A percentile compares a stretch with the other conserved stretches of the same genome.
These are phyloP conservation scores for Eimeria praecox DNA, from an alignment of 169 alveolate species.

Conservation along the genomic window DNA sequence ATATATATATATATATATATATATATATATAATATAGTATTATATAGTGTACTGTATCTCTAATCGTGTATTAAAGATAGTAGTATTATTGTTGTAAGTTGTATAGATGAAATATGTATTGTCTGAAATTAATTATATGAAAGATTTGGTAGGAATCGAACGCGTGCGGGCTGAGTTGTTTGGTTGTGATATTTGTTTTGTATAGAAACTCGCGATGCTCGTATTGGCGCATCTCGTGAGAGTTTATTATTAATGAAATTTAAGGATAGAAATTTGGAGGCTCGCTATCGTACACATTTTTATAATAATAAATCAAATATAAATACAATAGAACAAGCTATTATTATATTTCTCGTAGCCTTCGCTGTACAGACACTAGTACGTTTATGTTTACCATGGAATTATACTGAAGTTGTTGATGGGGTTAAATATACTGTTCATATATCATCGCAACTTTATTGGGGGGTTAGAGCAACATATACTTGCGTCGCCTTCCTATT, in stretches of 20 bases:
- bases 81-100: no score
- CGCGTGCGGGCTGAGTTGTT: no score
- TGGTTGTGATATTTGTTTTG: background rate
- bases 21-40: no score
- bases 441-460: conserved; percentile 84
- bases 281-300: conserved; percentile 90
- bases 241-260: conserved; percentile 88
- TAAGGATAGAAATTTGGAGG: conserved; percentile 91
- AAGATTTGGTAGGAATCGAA: no score
- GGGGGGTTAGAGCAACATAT: conserved; percentile 93
- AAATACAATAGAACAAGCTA: conserved; percentile 92
- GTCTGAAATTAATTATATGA: no score
- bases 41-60: no score
- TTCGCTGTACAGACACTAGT: conserved; percentile 91
- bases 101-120: no score
- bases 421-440: conserved; percentile 71
- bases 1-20: no score
- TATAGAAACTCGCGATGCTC: conserved; percentile 55
- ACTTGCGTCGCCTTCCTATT: conserved; percentile 89
- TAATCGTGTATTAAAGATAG: no score
- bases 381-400: conserved; percentile 89
- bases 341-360: conserved; percentile 91
- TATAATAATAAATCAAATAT: conserved; percentile 91
- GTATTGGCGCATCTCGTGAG: conserved; percentile 76
- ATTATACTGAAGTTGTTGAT: conserved; percentile 80